These are phyloP conservation scores for Jackrogersella minutella DNA, from an alignment of 495 filamentous ascomycete species.

Conservation along the genomic window DNA sequence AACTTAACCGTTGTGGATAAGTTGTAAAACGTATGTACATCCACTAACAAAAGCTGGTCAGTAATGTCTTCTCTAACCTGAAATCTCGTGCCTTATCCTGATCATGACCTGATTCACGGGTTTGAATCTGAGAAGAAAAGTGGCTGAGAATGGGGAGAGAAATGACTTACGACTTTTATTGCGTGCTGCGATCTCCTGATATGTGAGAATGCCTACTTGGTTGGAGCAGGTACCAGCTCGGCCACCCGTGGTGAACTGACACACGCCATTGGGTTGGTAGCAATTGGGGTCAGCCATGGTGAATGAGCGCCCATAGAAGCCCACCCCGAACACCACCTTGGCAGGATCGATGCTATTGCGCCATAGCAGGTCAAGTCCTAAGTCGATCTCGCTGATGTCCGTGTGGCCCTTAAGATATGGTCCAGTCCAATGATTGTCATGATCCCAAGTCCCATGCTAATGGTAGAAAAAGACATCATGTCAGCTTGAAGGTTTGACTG, in stretches of 20 bases:
- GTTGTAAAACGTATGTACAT: too few species aligned
- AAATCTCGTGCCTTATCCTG: too few species aligned
- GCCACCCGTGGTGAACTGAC: background rate
- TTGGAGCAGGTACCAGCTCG: background rate
- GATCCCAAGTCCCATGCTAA: slow-evolving; percentile 28
- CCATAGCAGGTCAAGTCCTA: background rate
- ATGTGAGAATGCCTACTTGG: background rate
- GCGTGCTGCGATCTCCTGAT: background rate
- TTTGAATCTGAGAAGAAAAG: too few species aligned
- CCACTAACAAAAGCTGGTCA: too few species aligned
- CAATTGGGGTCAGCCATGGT: background rate
- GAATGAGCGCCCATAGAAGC: background rate
- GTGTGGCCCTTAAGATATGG: background rate
- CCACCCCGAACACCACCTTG: background rate
- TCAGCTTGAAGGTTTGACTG: too few species aligned
- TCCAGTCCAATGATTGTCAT: background rate
- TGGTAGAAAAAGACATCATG: too few species aligned
- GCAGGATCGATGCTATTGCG: background rate
- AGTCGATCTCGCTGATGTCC: background rate
- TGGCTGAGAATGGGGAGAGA: too few species aligned
- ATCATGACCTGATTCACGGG: too few species aligned
- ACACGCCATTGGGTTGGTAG: background rate
- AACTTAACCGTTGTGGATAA: too few species aligned
- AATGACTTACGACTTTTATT: too few species aligned
- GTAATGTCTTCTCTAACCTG: too few species aligned